Evolutionary conservation across 2,329 filamentous ascomycete species (phyloP), one percentile per base, ranked within the genome.

Genomic region (Botrytis medusae): DNA sequence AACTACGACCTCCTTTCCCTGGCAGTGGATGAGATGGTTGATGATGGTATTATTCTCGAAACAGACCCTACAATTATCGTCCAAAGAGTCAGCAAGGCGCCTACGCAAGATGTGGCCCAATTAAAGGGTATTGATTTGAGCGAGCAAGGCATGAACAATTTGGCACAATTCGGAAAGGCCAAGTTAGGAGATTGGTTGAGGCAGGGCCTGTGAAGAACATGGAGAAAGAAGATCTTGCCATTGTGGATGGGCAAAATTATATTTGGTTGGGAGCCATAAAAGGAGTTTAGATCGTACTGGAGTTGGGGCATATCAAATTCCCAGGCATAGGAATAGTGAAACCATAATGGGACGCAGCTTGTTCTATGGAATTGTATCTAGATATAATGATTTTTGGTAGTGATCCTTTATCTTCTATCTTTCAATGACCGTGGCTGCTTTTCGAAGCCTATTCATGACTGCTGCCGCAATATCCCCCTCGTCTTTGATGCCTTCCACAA

Each of bases 1-100:
- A 98, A 98, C 88, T 99, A 98, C 86, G 96, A 98, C 83, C 89
- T 98, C 34, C 93, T 98, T 75, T 93, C 94, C 22, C 89, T 99
- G 71, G 93, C 95, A 62, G 93, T 99, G 77, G 96, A 99, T 83
- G 96, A 99, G 84, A 95, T 97, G 75, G 90, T 97, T 71, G 94
- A 97, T 83, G 94, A 97, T 81, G 96, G 96, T 74, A 97, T 98
- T 81, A 95, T 99, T 79, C 90, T 99, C 75, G 96, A 99, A 85
- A 98, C 95, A 0, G 96, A 99, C 82, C 95, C 96, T 1, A 95
- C 96, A 76, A 93, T 97, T 80, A 93, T 99, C 77, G 92, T 95
- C 67, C 94, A 94, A 82, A 88, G 96, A 78, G 96, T 98, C 80
- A 97, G 93, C 87, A 92, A 92, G 83, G 95, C 96, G 59, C 96